phyloP scores from a whole-genome alignment of 257 asterid species.

The Lycium ferocissimum region DNA sequence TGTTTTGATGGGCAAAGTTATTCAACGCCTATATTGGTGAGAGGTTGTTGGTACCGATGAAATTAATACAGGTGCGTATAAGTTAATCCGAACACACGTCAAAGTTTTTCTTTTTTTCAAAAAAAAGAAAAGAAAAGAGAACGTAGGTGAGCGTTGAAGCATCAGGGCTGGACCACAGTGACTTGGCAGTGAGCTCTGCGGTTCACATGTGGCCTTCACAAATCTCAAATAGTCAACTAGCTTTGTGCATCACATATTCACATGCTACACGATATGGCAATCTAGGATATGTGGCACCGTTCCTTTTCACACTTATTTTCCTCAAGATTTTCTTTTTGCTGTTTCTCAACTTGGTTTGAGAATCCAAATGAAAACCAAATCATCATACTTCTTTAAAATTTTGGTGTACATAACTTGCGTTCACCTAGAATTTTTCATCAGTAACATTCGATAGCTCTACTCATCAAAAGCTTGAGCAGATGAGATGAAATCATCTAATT shows the following conservation, averaged over 20 bases:
- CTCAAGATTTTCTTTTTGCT: constrained; percentile 20
- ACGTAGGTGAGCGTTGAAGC: constrained; percentile 5
- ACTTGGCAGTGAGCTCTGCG: neutral
- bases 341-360: neutral
- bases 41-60: neutral
- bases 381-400: neutral
- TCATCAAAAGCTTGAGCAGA: neutral
- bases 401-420: neutral
- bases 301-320: constrained; percentile 22
- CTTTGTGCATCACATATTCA: constrained; percentile 25
- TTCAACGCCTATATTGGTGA: rapidly evolving
- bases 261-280: constrained; percentile 25
- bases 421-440: neutral
- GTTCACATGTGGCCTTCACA: constrained; percentile 24
- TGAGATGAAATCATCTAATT: neutral
- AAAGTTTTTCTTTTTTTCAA: no score
- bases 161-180: constrained; percentile 21
- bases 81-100: rapidly evolving
- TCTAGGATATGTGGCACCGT: constrained; percentile 26
- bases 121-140: neutral
- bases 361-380: neutral
- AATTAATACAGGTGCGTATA: neutral
- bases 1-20: neutral
- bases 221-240: constrained; percentile 28
- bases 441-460: neutral